Percentiles rank a stretch among this genome's conserved stretches.
These are phyloP conservation scores for Coffea canephora DNA, from an alignment of 257 asterid species.

Conservation along the genomic window DNA sequence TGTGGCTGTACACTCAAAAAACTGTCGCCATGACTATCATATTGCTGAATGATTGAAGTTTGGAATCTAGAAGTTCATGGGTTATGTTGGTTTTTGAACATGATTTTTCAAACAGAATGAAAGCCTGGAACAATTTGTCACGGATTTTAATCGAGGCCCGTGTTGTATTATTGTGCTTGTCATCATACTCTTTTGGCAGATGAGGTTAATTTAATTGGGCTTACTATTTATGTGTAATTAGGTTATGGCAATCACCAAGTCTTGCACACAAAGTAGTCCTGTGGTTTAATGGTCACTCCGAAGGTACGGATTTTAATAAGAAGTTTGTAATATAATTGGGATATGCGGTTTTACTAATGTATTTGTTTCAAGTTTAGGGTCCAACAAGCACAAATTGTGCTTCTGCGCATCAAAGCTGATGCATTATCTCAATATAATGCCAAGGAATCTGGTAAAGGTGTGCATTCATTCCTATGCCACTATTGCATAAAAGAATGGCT, in stretches of 20 bases:
- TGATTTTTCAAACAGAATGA: too few relatives aligned
- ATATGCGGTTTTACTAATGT: conserved; percentile 24
- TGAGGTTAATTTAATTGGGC: not conserved
- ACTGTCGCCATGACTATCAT: too few relatives aligned
- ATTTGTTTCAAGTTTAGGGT: conserved; percentile 47
- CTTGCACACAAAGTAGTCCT: conserved; percentile 67
- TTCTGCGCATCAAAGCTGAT: conserved; percentile 69
- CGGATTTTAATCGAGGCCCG: too few relatives aligned
- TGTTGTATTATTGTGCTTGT: not conserved
- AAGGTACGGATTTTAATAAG: conserved; percentile 48
- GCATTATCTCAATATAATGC: conserved; percentile 72
- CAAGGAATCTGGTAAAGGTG: conserved; percentile 22
- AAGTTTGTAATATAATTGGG: not conserved
- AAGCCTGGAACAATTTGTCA: too few relatives aligned
- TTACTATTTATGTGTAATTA: conserved; percentile 22
- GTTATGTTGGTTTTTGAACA: too few relatives aligned
- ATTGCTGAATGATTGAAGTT: too few relatives aligned
- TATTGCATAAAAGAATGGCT: too few relatives aligned
- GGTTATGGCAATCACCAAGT: conserved; percentile 83
- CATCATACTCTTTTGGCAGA: not conserved
- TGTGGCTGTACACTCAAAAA: too few relatives aligned
- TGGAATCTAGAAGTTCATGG: too few relatives aligned
- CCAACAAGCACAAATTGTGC: conserved; percentile 86
- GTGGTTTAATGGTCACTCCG: conserved; percentile 66
- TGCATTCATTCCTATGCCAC: not conserved